Conservation (phyloP, 768 basidiomycete genomes). For the Leucocoprinus leucothites region DNA sequence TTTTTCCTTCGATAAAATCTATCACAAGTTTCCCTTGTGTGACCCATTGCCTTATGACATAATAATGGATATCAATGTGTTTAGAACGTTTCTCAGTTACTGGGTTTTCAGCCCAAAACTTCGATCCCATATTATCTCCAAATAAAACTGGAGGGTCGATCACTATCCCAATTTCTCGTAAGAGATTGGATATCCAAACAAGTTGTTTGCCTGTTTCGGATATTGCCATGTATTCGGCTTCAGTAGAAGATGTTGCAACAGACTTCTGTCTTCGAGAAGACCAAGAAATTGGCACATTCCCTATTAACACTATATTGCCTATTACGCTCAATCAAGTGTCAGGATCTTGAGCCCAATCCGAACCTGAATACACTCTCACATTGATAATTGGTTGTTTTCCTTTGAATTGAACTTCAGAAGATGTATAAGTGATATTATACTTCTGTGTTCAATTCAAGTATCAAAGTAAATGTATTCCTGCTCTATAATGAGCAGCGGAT, state of each 20-base stretch:
- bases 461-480: not conserved
- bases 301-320: conserved; percentile 19
- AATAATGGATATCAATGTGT: conserved; percentile 27
- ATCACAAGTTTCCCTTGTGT: conserved; percentile 15
- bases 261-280: conserved; percentile 15
- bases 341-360: conserved; percentile 12
- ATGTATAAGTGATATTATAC: conserved; percentile 1
- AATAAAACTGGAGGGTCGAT: not conserved
- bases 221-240: conserved; percentile 23
- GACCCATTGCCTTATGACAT: conserved; percentile 24
- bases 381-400: conserved; percentile 1
- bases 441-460: conserved; percentile 7
- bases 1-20: conserved; percentile 21
- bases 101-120: conserved; percentile 14
- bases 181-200: conserved; percentile 10
- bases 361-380: not conserved
- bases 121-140: conserved; percentile 15
- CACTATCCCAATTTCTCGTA: conserved; percentile 2
- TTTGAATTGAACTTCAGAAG: too few species aligned
- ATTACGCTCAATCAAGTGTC: conserved; percentile 18
- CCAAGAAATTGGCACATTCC: conserved; percentile 19
- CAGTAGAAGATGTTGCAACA: conserved; percentile 18
- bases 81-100: conserved; percentile 19
- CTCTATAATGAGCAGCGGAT: conserved; percentile 1
- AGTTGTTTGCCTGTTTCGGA: conserved; percentile 16